Evolutionary conservation across 441 rosid genomes (phyloP).

Genomic region (Euphorbia celastroides): DNA sequence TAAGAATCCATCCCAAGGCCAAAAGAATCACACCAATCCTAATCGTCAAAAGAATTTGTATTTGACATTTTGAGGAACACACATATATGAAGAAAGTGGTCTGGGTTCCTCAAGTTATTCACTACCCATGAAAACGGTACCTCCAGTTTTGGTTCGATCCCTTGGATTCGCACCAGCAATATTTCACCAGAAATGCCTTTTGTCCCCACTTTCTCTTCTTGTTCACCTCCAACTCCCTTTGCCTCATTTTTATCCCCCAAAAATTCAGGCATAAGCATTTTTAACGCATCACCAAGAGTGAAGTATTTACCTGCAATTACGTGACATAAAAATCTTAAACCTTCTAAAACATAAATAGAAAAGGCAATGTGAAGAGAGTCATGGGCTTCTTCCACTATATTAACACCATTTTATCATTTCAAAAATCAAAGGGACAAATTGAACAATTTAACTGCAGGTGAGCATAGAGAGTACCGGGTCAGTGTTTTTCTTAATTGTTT

Average conservation of each 20-base stretch:
- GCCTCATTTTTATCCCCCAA: slow-evolving; percentile 23
- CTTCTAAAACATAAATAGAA: not conserved
- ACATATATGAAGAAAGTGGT: slow-evolving; percentile 73
- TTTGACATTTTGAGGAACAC: slow-evolving; percentile 39
- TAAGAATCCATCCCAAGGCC: not conserved
- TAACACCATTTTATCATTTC: not conserved
- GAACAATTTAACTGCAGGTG: not conserved
- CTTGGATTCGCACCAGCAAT: slow-evolving; percentile 72
- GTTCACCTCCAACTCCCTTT: slow-evolving; percentile 24
- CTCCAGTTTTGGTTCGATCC: slow-evolving; percentile 76
- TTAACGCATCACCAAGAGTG: slow-evolving; percentile 58
- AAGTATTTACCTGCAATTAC: slow-evolving; percentile 60
- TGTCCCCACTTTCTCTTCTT: slow-evolving; percentile 25
- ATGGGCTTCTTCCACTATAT: not conserved
- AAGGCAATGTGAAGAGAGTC: not conserved
- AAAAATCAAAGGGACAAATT: not conserved
- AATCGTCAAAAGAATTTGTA: slow-evolving; percentile 23
- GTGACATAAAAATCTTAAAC: not conserved
- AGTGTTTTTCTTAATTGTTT: not conserved
- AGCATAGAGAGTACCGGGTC: not conserved
- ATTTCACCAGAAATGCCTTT: slow-evolving; percentile 40
- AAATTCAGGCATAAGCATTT: slow-evolving; percentile 54
- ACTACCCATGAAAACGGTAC: slow-evolving; percentile 93
- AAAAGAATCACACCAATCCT: not conserved
- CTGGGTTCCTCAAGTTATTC: slow-evolving; percentile 81